phyloP scores from a whole-genome alignment of 2,329 filamentous ascomycete genomes.

The Fusarium sp. region DNA sequence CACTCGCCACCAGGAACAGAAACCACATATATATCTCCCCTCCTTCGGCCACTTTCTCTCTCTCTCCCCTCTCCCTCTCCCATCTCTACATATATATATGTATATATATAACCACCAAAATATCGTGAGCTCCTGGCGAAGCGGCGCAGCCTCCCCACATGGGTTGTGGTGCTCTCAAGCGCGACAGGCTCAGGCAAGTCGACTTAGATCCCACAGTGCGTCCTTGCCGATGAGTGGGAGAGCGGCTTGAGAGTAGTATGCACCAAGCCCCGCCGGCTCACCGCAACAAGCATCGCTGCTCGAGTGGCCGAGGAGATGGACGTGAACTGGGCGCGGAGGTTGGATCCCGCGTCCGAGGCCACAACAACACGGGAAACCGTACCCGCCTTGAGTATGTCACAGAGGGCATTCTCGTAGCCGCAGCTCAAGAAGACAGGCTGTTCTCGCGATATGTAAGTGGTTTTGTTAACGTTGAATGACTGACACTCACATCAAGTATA shows the following conservation, averaged over 20 bases:
- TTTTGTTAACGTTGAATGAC: background rate
- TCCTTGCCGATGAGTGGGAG: conserved; percentile 26
- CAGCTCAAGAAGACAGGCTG: background rate
- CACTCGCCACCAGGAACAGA: too few relatives aligned
- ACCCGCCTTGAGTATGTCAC: conserved; percentile 36
- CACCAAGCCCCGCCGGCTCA: conserved; percentile 84
- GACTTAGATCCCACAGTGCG: conserved; percentile 33
- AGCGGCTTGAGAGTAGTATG: background rate
- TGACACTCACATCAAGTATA: background rate
- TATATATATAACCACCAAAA: too few relatives aligned
- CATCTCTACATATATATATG: too few relatives aligned
- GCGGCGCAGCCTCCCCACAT: too few relatives aligned
- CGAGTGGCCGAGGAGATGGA: conserved; percentile 92
- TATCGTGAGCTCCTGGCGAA: too few relatives aligned
- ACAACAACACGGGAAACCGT: conserved; percentile 59
- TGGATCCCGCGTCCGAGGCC: conserved; percentile 89
- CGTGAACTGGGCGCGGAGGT: conserved; percentile 86
- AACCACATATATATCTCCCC: too few relatives aligned
- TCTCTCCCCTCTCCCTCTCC: too few relatives aligned
- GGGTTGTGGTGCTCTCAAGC: conserved; percentile 33
- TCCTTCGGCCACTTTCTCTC: too few relatives aligned
- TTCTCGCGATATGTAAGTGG: background rate
- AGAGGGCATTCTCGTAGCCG: conserved; percentile 12
- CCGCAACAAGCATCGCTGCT: conserved; percentile 91
- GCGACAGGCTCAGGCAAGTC: conserved; percentile 40